Base-by-base conservation (phyloP, 1,284 basidiomycete genomes). In the Kalmanozyma brasiliensis region DNA sequence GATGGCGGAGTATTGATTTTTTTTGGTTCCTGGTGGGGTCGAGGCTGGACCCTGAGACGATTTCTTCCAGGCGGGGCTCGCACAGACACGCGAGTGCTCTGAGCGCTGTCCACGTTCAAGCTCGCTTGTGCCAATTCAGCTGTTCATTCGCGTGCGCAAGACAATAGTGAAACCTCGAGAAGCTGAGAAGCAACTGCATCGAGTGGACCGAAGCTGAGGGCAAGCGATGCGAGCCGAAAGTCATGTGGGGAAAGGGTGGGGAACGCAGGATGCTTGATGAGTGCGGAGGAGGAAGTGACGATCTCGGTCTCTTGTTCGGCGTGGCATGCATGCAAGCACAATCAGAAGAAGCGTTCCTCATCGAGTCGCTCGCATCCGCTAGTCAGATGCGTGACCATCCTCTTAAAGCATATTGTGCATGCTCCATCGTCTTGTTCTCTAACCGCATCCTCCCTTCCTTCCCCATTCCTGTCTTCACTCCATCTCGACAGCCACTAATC, bases 341-440 rank as follows among this genome's bases (percentile, higher is more conserved):
- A 23, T 46, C 33, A 20, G 44, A 36, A 20, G 36, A 19, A 37
- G 8, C 10, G 6, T 20, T 17, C 36, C 36, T 37, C 2, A 19
- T 20, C 20, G 36, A 37, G 20, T 37, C 19, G 17, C 36, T 20
- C 36, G 16, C 16, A 35, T 11, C 20, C 17, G 36, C 26, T 29
- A 29, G 17, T 37, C 36, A 19, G 20, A 19, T 37, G 26, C 26
- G 11, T 29, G 26, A 29, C 26, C 26, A 38, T 40, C 19, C 43
- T 53, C 42, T 53, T 53, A 53, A 46, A 36, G 14, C 45, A 17
- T 11, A 24, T 24, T 23, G 17, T 10, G 1, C n/a, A 4, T 6
- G 26, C 26, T 29, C 11, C 7, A 7, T 11, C 46, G 14, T 19
- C 23, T 23, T 36, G n/a, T 9, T 33, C 38, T 32, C n/a, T 22